Conservation (phyloP, 2,329 filamentous ascomycete species). For the Huntiella moniliformis region DNA sequence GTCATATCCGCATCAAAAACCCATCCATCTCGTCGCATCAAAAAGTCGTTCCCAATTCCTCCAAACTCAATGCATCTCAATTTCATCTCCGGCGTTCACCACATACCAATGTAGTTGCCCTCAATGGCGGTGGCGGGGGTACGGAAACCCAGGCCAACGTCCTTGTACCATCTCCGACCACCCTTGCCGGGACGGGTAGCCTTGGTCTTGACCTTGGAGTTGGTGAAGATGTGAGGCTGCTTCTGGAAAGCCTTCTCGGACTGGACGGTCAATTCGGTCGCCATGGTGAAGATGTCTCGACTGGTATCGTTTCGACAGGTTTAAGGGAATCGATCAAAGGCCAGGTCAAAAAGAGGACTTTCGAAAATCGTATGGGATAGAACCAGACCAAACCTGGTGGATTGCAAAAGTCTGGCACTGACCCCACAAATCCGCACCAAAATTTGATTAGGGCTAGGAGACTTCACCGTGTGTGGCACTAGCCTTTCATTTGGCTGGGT, state of each 20-base stretch:
- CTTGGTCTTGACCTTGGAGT: conserved; percentile 81
- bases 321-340: conserved; percentile 9
- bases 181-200: conserved; percentile 75
- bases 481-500: not conserved
- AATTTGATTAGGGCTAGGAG: conserved; percentile 12
- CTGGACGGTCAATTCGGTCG: conserved; percentile 98
- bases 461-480: conserved; percentile 11
- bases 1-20: too few relatives aligned
- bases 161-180: conserved; percentile 94
- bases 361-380: conserved; percentile 10
- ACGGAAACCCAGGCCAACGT: conserved; percentile 96
- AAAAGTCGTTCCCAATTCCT: too few relatives aligned
- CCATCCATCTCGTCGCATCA: too few relatives aligned
- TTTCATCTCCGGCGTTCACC: not conserved
- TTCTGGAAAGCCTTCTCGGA: conserved; percentile 99
- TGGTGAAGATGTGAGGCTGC: conserved; percentile 99
- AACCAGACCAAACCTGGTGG: conserved; percentile 8
- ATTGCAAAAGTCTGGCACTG: conserved; percentile 12
- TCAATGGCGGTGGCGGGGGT: conserved; percentile 98
- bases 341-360: conserved; percentile 9
- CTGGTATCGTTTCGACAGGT: conserved; percentile 12
- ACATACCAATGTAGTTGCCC: conserved; percentile 96
- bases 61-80: too few relatives aligned
- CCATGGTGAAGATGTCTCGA: conserved; percentile 41
- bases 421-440: conserved; percentile 11